A percentile compares a stretch with the other conserved stretches of the same genome.
Evolutionary conservation across 73 alveolate genomes (phyloP).

Genomic region (Paramecium primaurelia): DNA sequence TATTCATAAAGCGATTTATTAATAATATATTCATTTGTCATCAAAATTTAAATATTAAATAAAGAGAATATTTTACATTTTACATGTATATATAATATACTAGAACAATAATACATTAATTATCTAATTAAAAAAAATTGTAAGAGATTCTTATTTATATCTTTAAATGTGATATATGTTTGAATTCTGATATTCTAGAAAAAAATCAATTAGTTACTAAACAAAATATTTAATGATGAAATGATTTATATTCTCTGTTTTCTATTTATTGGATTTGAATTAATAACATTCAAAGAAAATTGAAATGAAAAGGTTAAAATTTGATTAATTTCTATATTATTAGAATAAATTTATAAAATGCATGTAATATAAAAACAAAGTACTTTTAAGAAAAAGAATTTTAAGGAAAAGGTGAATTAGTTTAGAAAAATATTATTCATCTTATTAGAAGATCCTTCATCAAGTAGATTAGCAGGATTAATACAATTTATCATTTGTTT

Average conservation of each 20-base stretch:
- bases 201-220: not conserved
- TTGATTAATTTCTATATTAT: not conserved
- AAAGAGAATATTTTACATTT: not conserved
- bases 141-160: not conserved
- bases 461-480: not conserved
- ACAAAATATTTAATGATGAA: not conserved
- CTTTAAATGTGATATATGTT: not conserved
- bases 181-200: not conserved
- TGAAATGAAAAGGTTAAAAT: not conserved
- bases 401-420: not conserved
- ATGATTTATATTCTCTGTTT: not conserved
- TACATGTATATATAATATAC: no score
- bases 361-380: not conserved
- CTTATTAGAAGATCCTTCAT: slow-evolving; percentile 2
- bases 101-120: no score
- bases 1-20: not conserved
- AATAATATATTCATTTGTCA: not conserved
- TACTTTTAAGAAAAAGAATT: not conserved
- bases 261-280: not conserved
- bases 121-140: no score
- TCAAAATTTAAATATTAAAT: not conserved
- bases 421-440: not conserved
- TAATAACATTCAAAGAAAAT: not conserved
- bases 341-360: not conserved
- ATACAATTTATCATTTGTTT: not conserved